These are phyloP conservation scores for Setomelanomma holmii DNA, from an alignment of 2,329 filamentous ascomycete species.

Conservation along the genomic window DNA sequence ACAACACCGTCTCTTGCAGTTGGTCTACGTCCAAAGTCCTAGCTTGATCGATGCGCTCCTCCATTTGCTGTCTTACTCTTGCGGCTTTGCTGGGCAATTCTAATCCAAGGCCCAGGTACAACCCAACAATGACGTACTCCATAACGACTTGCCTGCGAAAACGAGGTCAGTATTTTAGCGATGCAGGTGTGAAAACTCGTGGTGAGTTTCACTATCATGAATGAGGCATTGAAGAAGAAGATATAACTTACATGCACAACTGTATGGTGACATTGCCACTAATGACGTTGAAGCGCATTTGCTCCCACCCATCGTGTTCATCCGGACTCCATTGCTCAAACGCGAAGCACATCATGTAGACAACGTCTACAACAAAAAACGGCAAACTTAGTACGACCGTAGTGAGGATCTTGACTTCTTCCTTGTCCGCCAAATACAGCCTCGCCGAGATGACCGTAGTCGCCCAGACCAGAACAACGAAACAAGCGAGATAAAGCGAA, in stretches of 20 bases:
- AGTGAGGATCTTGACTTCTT: conserved; percentile 45
- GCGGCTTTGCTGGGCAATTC: conserved; percentile 42
- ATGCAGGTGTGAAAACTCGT: too few species aligned
- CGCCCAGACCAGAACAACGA: conserved; percentile 42
- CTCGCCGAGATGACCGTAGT: conserved; percentile 45
- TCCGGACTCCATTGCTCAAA: conserved; percentile 33
- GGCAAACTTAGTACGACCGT: conserved; percentile 45
- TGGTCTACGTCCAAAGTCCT: conserved; percentile 36
- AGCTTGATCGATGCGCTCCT: conserved; percentile 33
- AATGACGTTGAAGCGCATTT: conserved; percentile 44
- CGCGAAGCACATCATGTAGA: conserved; percentile 49
- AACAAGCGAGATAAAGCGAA: conserved; percentile 43
- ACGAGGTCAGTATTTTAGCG: conserved; percentile 4
- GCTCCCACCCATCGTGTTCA: conserved; percentile 14
- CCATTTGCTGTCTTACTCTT: conserved; percentile 34
- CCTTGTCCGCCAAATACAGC: conserved; percentile 40
- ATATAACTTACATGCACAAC: conserved; percentile 43
- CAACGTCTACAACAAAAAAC: conserved; percentile 45
- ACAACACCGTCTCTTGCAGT: conserved; percentile 38
- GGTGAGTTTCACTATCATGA: too few species aligned
- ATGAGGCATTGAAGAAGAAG: not conserved
- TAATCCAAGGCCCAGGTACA: conserved; percentile 42
- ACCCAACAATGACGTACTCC: conserved; percentile 43
- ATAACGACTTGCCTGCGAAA: conserved; percentile 41
- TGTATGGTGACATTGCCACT: conserved; percentile 43